Conservation (phyloP, 768 basidiomycete species). For the Agaricus blazei region DNA sequence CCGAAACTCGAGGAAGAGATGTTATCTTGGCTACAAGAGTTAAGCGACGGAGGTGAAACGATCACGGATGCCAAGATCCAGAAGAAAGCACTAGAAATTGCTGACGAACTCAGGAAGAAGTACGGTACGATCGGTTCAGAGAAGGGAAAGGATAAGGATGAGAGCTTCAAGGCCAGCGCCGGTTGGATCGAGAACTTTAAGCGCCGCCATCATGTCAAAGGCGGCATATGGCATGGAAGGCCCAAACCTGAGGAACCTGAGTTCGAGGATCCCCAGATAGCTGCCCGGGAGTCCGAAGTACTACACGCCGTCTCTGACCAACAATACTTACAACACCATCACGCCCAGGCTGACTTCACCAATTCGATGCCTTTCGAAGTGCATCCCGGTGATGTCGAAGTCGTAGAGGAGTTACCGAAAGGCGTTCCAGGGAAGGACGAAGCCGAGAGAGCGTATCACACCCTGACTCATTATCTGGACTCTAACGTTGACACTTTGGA, state of each 20-base stretch:
- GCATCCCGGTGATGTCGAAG: not conserved
- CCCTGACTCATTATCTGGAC: conserved; percentile 9
- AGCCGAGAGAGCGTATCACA: conserved; percentile 9
- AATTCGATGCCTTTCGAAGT: conserved; percentile 4
- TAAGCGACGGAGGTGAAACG: conserved; percentile 35
- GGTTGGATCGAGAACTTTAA: conserved; percentile 95
- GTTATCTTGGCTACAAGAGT: conserved; percentile 53
- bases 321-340: conserved; percentile 9
- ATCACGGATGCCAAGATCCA: conserved; percentile 66
- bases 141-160: conserved; percentile 28
- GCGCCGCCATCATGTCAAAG: conserved; percentile 69
- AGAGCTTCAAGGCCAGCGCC: conserved; percentile 86
- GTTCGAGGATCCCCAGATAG: conserved; percentile 6
- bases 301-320: conserved; percentile 3
- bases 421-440: conserved; percentile 6
- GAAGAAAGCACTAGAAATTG: conserved; percentile 64
- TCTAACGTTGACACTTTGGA: conserved; percentile 5
- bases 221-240: conserved; percentile 42
- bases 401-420: conserved; percentile 5
- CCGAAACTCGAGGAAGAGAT: conserved; percentile 70
- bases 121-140: conserved; percentile 34
- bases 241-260: conserved; percentile 9
- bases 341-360: conserved; percentile 1
- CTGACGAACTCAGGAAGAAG: conserved; percentile 30
- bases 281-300: conserved; percentile 10